Evolutionary conservation across 768 basidiomycete species (phyloP), one percentile per base, ranked within the genome.

Genomic region (Boletus sp.): DNA sequence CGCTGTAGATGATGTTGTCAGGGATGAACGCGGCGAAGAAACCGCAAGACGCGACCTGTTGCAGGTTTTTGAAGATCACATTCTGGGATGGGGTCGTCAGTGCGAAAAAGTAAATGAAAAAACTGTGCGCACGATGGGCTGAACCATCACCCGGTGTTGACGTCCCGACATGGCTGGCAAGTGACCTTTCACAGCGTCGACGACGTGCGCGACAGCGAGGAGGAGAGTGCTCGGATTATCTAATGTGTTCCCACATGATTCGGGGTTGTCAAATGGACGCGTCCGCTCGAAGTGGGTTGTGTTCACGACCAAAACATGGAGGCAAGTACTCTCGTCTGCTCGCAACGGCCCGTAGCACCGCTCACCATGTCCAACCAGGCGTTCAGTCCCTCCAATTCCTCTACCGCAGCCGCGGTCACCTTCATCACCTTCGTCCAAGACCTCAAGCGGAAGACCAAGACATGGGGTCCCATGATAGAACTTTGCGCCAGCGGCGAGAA

Each of bases 401-500:
- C 96, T 58, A 99, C 97, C 72, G 95, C 96, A 44, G 94, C 95
- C 48, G 94, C 97, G 72, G 97, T 99, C 61, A 90, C 92, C 2
- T 97, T 99, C 73, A 99, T 99, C 73, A 99, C 97, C 25, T 98
- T 98, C 68, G 96, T 99, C 3, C 97, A 99, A 73, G 97, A 98
- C 79, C 82, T 98, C 63, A 98, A 98, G 77, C 88, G 89, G 69
- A 97, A 95, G 78, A 92, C 93, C 52, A 90, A 91, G 75, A 80
- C 88, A 83, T 98, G 97, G 97, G 88, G 85, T 17, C 92, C 93
- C 27, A 90, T 96, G 83, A 93, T 99, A 70, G 93, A 93, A 54
- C 83, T 94, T 39, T 98, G 94, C 67, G 89, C 87, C 37, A 85
- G 85, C 60, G 96, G 97, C 55, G 97, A 99, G 77, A 95, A 96